Conservation (phyloP, 371 early-diverging fungal species). For the Phascolomyces articulosus region DNA sequence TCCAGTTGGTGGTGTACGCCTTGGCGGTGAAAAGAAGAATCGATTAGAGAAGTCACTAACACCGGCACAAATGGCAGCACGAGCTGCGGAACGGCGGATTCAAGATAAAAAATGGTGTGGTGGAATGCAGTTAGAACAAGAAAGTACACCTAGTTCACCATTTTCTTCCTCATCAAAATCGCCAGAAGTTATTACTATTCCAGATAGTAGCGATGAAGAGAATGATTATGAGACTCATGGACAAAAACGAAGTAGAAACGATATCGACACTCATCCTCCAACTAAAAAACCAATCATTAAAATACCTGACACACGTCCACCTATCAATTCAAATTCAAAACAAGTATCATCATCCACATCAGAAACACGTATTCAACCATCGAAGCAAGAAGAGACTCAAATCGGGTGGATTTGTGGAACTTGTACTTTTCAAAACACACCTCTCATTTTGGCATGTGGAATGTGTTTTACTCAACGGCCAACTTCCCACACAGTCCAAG, state of each 20-base stretch:
- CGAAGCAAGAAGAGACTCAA: not conserved
- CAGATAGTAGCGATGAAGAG: slow-evolving; percentile 12
- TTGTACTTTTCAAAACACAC: slow-evolving; percentile 37
- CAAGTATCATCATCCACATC: not conserved
- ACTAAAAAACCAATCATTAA: slow-evolving; percentile 4
- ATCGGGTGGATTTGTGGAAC: slow-evolving; percentile 30
- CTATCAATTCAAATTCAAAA: not conserved
- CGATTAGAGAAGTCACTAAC: slow-evolving; percentile 12
- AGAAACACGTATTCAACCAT: not conserved
- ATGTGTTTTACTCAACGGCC: slow-evolving; percentile 30
- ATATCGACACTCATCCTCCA: not conserved
- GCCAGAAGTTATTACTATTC: not conserved
- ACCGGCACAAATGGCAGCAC: slow-evolving; percentile 49
- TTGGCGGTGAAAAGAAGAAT: slow-evolving; percentile 36
- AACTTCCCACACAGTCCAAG: not conserved
- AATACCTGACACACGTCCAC: too few species aligned
- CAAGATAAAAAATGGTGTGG: slow-evolving; percentile 64
- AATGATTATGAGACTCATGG: not conserved
- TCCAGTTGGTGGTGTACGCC: slow-evolving; percentile 50
- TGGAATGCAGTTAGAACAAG: slow-evolving; percentile 29
- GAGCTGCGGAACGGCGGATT: slow-evolving; percentile 58
- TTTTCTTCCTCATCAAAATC: slow-evolving; percentile 1
- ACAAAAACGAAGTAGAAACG: slow-evolving; percentile 1
- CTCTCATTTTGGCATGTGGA: slow-evolving; percentile 28
- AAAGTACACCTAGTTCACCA: not conserved